Evolutionary conservation across 345 rosid genomes (phyloP).

Genomic region (Linum lewisii): DNA sequence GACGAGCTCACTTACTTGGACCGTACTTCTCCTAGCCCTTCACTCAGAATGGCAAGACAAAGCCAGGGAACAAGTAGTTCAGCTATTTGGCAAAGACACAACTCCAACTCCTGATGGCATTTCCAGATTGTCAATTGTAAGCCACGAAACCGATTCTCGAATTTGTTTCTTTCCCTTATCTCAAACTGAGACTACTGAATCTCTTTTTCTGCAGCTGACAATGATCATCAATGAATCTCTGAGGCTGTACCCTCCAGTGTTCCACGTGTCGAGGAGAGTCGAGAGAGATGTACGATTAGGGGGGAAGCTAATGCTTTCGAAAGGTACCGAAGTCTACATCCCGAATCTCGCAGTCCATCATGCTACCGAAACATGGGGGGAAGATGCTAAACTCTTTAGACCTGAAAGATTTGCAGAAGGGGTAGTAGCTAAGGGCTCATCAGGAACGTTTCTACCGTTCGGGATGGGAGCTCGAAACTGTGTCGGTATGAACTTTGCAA

Average conservation of each 20-base stretch:
- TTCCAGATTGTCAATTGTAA: neutral
- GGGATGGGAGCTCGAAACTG: neutral
- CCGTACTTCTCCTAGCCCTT: neutral
- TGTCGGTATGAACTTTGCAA: neutral
- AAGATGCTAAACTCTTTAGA: neutral
- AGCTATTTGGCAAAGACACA: neutral
- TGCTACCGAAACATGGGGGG: neutral
- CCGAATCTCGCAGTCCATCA: neutral
- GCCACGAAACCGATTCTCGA: too few relatives aligned
- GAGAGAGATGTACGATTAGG: neutral
- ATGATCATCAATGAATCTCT: neutral
- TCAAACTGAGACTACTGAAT: neutral
- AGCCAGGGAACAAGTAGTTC: neutral
- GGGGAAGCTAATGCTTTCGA: neutral
- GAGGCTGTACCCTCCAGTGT: neutral
- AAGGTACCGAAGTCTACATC: neutral
- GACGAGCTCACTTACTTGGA: neutral
- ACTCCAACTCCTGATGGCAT: slow-evolving; percentile 4
- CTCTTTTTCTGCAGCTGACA: neutral
- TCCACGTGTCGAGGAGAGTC: neutral
- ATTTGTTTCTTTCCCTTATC: too few relatives aligned
- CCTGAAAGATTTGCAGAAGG: neutral
- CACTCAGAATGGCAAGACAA: slow-evolving; percentile 3
- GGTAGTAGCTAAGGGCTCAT: neutral
- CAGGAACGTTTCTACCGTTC: neutral